A percentile compares a stretch with the other conserved stretches of the same genome.
These are phyloP conservation scores for Tricholoma matsutake DNA, from an alignment of 768 basidiomycete species.

Conservation along the genomic window DNA sequence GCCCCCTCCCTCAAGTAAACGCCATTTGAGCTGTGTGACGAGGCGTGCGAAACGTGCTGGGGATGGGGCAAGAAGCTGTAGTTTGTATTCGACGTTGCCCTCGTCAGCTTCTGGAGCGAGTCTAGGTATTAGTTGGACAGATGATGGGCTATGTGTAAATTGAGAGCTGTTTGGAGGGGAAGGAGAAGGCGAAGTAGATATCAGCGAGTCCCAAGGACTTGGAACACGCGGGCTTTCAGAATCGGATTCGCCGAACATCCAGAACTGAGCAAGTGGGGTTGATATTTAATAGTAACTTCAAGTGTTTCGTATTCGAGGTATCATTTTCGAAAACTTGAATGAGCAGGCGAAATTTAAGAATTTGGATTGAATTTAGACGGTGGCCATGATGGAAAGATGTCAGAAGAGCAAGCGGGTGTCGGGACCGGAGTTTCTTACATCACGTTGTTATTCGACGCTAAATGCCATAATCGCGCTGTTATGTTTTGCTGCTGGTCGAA, in stretches of 20 bases:
- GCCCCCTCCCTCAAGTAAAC: conserved; percentile 80
- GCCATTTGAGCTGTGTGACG: conserved; percentile 95
- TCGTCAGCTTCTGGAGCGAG: conserved; percentile 78
- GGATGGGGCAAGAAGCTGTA: conserved; percentile 79
- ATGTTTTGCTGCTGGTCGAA: no score
- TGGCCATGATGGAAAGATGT: background rate
- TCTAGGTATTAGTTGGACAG: conserved; percentile 47
- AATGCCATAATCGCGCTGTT: no score
- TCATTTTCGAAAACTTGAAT: conserved; percentile 18
- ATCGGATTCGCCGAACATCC: conserved; percentile 82
- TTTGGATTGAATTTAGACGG: background rate
- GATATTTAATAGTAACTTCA: conserved; percentile 1
- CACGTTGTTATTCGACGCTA: no score
- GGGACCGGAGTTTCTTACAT: no score
- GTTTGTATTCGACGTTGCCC: conserved; percentile 94
- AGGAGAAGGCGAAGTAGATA: conserved; percentile 50
- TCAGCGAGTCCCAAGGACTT: conserved; percentile 80
- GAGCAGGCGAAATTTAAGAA: background rate
- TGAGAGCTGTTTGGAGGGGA: conserved; percentile 28
- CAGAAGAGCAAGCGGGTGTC: no score
- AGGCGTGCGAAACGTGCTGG: conserved; percentile 76
- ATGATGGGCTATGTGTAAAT: conserved; percentile 30
- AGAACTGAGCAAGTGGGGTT: background rate
- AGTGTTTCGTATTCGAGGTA: conserved; percentile 26
- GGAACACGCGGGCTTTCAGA: conserved; percentile 77